Conservation (phyloP, 169 alveolate species). For the Cryptosporidium xiaoi region DNA sequence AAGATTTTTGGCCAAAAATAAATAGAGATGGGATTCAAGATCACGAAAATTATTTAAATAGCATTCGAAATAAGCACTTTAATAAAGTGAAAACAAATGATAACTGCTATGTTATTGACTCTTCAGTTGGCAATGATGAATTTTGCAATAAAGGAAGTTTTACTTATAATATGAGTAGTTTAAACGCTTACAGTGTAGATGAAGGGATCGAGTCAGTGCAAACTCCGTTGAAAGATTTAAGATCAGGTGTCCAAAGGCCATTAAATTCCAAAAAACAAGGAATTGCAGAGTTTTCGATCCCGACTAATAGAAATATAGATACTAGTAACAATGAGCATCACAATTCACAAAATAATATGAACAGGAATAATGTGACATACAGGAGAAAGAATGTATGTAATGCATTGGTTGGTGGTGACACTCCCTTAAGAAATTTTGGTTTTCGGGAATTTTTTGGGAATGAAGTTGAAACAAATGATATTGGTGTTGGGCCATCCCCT, state of each 20-base stretch:
- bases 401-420: conserved; percentile 73
- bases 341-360: background rate
- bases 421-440: conserved; percentile 36
- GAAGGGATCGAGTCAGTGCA: conserved; percentile 47
- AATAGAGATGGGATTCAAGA: conserved; percentile 45
- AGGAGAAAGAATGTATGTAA: conserved; percentile 21
- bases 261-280: background rate
- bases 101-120: background rate
- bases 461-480: conserved; percentile 28
- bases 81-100: background rate
- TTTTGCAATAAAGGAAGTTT: background rate
- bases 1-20: conserved; percentile 72
- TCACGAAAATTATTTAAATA: conserved; percentile 45
- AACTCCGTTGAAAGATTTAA: conserved; percentile 48
- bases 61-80: conserved; percentile 41
- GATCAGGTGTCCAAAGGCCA: background rate
- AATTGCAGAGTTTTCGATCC: background rate
- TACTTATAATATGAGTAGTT: background rate
- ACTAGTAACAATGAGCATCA: background rate
- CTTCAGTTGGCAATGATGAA: background rate
- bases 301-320: background rate
- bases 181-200: conserved; percentile 2
- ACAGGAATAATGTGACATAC: background rate
- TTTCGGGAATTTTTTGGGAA: background rate
- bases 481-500: conserved; percentile 75